Conservation (phyloP, 2,329 filamentous ascomycete genomes). For the Alternaria novae-zelandiae region DNA sequence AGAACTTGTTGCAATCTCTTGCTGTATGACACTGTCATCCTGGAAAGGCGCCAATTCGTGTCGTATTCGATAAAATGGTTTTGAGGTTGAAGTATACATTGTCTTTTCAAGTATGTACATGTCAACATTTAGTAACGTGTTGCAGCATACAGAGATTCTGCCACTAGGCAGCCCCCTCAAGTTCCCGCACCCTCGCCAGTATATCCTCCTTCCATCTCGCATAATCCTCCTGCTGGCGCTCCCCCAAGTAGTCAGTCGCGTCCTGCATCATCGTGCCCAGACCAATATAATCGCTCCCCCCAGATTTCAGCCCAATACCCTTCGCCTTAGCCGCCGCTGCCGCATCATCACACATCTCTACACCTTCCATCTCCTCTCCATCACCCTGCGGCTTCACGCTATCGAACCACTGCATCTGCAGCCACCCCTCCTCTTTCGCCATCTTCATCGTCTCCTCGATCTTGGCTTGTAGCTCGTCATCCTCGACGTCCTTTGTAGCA, state of each 20-base stretch:
- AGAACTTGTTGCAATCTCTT: background rate
- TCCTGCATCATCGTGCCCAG: constrained; percentile 76
- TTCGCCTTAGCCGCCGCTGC: constrained; percentile 31
- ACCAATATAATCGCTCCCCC: constrained; percentile 55
- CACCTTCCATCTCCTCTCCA: constrained; percentile 35
- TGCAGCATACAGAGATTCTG: background rate
- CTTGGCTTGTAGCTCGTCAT: constrained; percentile 51
- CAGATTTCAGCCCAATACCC: constrained; percentile 51
- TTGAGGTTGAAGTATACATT: background rate
- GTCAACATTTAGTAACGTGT: background rate
- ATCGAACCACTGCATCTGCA: constrained; percentile 64
- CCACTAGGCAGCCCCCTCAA: constrained; percentile 44
- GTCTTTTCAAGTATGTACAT: background rate
- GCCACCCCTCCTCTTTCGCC: constrained; percentile 48
- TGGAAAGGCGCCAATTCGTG: background rate
- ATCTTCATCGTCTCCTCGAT: constrained; percentile 42
- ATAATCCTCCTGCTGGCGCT: constrained; percentile 67
- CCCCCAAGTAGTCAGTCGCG: constrained; percentile 73
- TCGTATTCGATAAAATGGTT: background rate
- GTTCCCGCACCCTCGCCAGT: constrained; percentile 60
- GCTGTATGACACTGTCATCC: background rate
- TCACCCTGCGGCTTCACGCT: constrained; percentile 53
- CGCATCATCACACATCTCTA: constrained; percentile 29
- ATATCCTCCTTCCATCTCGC: constrained; percentile 68
- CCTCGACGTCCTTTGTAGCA: constrained; percentile 56